Conservation (phyloP, 306 rosid species). For the Dryas alaskensis region DNA sequence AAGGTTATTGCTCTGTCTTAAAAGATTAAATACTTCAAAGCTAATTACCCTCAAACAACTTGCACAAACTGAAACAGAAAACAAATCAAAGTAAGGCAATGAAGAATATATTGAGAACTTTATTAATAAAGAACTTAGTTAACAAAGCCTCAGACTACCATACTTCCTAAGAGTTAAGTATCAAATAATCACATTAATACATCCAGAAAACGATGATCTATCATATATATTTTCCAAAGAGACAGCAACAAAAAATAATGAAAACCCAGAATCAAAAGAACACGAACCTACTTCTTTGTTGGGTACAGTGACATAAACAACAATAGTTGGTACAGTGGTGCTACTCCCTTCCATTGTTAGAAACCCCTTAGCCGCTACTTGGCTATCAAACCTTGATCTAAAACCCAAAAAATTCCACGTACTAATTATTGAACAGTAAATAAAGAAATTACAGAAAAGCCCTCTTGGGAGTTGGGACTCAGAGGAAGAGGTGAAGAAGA, state of each 20-base stretch:
- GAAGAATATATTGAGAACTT: neutral
- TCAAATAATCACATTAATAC: too few relatives aligned
- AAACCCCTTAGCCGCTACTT: conserved; percentile 27
- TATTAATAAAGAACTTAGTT: neutral
- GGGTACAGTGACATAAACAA: conserved; percentile 92
- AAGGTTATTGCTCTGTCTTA: neutral
- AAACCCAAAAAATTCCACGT: neutral
- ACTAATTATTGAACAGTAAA: neutral
- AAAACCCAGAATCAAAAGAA: neutral
- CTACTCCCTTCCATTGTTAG: conserved; percentile 61
- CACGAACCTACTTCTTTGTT: conserved; percentile 76
- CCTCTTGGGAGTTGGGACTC: neutral
- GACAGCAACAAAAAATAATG: neutral
- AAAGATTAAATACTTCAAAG: neutral
- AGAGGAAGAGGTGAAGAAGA: neutral
- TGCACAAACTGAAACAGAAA: neutral
- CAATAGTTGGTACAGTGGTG: conserved; percentile 77
- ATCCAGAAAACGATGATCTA: neutral
- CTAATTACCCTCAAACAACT: neutral
- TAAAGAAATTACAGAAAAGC: neutral
- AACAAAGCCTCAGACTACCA: neutral
- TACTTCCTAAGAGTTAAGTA: neutral
- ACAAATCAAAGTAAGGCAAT: neutral
- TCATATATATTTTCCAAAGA: neutral
- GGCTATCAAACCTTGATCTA: conserved; percentile 61